A percentile compares a stretch with the other conserved stretches of the same genome.
Conservation (phyloP, 2,329 filamentous ascomycete species). For the Furcasterigmium sp. region DNA sequence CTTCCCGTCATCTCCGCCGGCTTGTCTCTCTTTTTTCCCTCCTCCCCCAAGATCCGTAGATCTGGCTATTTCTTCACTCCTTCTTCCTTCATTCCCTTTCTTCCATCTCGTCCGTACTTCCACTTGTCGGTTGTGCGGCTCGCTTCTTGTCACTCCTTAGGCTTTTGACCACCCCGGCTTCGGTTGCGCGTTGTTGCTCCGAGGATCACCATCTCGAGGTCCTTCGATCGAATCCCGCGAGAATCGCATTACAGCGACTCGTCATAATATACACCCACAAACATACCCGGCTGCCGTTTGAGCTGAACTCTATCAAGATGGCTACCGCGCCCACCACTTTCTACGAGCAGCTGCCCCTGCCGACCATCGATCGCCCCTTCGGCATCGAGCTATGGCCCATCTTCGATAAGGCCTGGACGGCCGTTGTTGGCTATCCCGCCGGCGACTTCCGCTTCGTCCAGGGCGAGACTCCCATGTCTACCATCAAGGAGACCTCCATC, state of each 20-base stretch:
- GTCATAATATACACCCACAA: neutral
- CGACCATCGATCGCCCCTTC: conserved; percentile 87
- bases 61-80: too few relatives aligned
- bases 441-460: conserved; percentile 81
- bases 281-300: neutral
- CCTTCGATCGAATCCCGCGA: neutral
- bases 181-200: neutral
- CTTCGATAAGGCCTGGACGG: conserved; percentile 82
- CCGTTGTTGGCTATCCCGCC: conserved; percentile 72
- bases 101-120: conserved; percentile 18
- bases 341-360: conserved; percentile 57
- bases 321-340: conserved; percentile 36
- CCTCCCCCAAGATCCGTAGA: conserved; percentile 8
- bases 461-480: conserved; percentile 84
- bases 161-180: conserved; percentile 13
- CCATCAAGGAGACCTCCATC: conserved; percentile 73
- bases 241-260: neutral
- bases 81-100: conserved; percentile 12
- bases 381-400: conserved; percentile 89
- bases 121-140: conserved; percentile 20
- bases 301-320: conserved; percentile 20
- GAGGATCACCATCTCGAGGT: neutral
- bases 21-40: conserved; percentile 9
- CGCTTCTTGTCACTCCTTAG: conserved; percentile 37
- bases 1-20: conserved; percentile 5